These are phyloP conservation scores for Elsinoe necatrix DNA, from an alignment of 2,329 filamentous ascomycete species.

Conservation along the genomic window DNA sequence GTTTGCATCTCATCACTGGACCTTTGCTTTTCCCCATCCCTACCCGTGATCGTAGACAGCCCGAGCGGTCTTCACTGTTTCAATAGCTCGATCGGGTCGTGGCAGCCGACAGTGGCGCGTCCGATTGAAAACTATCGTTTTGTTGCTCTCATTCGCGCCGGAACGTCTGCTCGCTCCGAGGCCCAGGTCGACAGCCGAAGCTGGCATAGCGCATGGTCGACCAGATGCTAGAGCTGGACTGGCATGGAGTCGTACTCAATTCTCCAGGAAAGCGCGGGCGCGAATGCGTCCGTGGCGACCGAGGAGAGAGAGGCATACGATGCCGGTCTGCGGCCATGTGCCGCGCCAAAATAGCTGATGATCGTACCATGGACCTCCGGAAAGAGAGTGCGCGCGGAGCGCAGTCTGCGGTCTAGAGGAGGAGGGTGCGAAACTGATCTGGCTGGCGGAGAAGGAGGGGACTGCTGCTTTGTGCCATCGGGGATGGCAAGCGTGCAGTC, in stretches of 20 bases:
- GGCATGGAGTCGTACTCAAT: neutral
- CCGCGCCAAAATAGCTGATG: neutral
- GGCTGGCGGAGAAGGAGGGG: neutral
- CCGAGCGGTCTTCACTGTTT: neutral
- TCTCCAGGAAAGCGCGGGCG: neutral
- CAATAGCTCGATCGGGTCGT: neutral
- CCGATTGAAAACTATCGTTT: constrained; percentile 34
- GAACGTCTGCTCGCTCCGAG: constrained; percentile 5
- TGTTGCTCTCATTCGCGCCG: constrained; percentile 13
- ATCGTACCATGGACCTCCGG: neutral
- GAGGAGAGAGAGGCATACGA: neutral
- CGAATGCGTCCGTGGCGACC: neutral
- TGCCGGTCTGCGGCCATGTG: neutral
- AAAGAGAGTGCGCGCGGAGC: neutral
- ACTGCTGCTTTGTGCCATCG: neutral
- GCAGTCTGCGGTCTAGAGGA: neutral
- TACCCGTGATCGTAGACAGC: constrained; percentile 13
- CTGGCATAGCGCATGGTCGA: neutral
- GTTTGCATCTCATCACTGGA: constrained; percentile 19
- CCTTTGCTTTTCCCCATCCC: constrained; percentile 6
- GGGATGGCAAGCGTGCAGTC: neutral
- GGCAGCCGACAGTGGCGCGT: constrained; percentile 28
- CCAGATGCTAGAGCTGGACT: neutral
- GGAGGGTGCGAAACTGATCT: neutral
- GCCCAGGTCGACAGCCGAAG: neutral